Conservation (phyloP, 768 basidiomycete species). For the Lentinula sp. region DNA sequence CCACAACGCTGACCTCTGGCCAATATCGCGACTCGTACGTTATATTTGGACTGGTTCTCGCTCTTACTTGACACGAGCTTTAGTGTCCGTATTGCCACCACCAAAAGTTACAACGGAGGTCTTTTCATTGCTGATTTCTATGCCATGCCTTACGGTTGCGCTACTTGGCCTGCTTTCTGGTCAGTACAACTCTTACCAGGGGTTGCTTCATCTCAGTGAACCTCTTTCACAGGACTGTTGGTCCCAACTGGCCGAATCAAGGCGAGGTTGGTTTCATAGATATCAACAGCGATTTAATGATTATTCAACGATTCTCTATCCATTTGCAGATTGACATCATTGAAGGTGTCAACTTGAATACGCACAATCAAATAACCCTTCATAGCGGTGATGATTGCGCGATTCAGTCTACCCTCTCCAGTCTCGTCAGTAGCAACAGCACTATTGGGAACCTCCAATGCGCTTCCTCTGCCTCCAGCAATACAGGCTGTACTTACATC, state of each 20-base stretch:
- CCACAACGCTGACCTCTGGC: constrained; percentile 27
- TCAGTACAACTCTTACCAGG: background rate
- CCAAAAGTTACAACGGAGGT: constrained; percentile 36
- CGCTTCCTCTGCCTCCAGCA: constrained; percentile 14
- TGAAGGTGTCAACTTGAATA: constrained; percentile 44
- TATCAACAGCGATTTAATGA: background rate
- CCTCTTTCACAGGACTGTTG: constrained; percentile 1
- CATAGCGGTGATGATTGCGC: background rate
- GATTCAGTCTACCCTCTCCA: background rate
- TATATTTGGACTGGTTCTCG: constrained; percentile 10
- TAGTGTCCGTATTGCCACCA: constrained; percentile 38
- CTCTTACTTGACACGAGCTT: constrained; percentile 14
- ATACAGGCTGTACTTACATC: constrained; percentile 45
- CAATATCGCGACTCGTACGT: constrained; percentile 28
- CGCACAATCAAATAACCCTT: constrained; percentile 27
- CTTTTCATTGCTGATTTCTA: constrained; percentile 47
- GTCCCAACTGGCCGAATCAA: constrained; percentile 8
- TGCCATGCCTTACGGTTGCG: constrained; percentile 45
- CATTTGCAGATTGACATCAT: constrained; percentile 21
- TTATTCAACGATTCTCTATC: constrained; percentile 22
- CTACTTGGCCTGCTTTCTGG: constrained; percentile 42
- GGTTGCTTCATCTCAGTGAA: background rate
- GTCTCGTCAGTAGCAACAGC: background rate
- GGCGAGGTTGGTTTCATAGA: background rate
- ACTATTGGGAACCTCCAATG: constrained; percentile 3